Evolutionary conservation across 371 early-diverging fungal genomes (phyloP).

Genomic region (Apophysomyces elegans): DNA sequence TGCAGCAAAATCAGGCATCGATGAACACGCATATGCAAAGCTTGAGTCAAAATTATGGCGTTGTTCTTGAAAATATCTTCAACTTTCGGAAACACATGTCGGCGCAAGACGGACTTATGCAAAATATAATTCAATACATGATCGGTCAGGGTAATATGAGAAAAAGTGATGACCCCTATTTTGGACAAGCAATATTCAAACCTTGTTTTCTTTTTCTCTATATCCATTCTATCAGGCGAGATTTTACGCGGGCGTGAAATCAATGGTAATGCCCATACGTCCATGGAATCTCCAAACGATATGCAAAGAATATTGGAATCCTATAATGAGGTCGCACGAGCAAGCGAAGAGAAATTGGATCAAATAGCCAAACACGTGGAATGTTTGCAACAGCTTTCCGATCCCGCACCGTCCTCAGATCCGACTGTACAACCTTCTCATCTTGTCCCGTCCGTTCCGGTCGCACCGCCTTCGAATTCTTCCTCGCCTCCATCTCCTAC

Average conservation of each 20-base stretch:
- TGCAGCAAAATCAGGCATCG: slow-evolving; percentile 38
- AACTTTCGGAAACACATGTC: slow-evolving; percentile 56
- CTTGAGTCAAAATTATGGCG: slow-evolving; percentile 55
- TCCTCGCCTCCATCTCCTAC: slow-evolving; percentile 9
- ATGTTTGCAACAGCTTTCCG: slow-evolving; percentile 14
- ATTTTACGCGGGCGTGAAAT: slow-evolving; percentile 11
- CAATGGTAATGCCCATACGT: neutral
- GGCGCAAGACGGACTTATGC: slow-evolving; percentile 62
- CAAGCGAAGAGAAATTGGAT: slow-evolving; percentile 15
- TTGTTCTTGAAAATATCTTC: slow-evolving; percentile 58
- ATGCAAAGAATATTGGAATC: slow-evolving; percentile 16
- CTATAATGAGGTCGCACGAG: slow-evolving; percentile 17
- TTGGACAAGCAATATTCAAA: neutral
- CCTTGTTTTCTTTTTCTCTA: neutral
- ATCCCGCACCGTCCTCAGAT: slow-evolving; percentile 11
- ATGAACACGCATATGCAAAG: slow-evolving; percentile 39
- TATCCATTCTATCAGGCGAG: neutral
- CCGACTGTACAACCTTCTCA: slow-evolving; percentile 6
- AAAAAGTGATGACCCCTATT: neutral
- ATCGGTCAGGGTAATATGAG: slow-evolving; percentile 9
- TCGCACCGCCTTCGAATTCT: slow-evolving; percentile 2
- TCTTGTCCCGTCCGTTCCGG: slow-evolving; percentile 5
- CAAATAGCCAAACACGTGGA: slow-evolving; percentile 20
- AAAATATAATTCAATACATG: slow-evolving; percentile 60
- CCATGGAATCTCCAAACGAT: slow-evolving; percentile 1